A percentile compares a stretch with the other conserved stretches of the same genome.
phyloP scores from a whole-genome alignment of 106 monocot genomes.

The Phalaenopsis aphrodite region DNA sequence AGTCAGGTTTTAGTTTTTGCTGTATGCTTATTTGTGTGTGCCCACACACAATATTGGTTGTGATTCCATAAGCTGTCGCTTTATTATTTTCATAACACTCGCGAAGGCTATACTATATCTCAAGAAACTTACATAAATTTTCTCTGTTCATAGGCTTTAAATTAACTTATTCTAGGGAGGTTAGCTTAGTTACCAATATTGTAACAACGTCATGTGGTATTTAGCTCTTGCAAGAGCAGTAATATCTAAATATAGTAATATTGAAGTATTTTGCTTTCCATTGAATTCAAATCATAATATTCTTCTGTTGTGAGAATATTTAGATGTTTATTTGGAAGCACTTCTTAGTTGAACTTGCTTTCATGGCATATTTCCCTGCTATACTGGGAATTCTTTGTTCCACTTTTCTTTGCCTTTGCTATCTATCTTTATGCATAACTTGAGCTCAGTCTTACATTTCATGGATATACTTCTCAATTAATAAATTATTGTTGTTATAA shows the following conservation, averaged over 20 bases:
- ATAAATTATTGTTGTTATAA: not conserved
- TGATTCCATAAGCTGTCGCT: not conserved
- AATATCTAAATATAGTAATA: not conserved
- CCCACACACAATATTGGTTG: not conserved
- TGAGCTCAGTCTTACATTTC: not conserved
- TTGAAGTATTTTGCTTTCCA: not conserved
- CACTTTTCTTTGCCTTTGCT: not conserved
- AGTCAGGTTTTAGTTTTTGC: not conserved
- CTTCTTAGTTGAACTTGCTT: not conserved
- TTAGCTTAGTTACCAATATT: not conserved
- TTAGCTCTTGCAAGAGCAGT: not conserved
- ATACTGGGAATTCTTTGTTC: not conserved
- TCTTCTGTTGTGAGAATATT: not conserved
- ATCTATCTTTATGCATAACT: not conserved
- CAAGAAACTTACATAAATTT: not conserved
- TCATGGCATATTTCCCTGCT: not conserved
- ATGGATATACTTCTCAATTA: not conserved
- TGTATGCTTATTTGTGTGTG: not conserved
- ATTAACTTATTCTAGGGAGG: not conserved
- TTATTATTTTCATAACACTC: not conserved
- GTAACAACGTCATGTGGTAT: not conserved
- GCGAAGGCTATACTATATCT: not conserved
- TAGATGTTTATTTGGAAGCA: not conserved
- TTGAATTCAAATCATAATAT: not conserved
- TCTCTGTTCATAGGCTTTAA: not conserved